Percentiles rank a stretch among this genome's conserved stretches.
These are phyloP conservation scores for Microcera coccophila DNA, from an alignment of 2,329 filamentous ascomycete species.

Conservation along the genomic window DNA sequence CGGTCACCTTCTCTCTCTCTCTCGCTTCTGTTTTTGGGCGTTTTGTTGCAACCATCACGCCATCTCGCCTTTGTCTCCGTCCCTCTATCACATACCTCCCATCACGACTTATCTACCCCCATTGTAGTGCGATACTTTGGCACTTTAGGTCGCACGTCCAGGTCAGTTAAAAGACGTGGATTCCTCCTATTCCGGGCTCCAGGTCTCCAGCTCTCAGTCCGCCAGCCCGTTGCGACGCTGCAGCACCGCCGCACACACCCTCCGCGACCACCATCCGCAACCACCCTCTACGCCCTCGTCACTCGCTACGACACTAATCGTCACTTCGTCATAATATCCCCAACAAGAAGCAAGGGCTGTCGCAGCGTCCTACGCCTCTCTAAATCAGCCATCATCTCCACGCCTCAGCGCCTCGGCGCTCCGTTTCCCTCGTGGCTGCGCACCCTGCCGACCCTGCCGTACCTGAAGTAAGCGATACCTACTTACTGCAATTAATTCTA, in stretches of 20 bases:
- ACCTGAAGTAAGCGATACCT: background rate
- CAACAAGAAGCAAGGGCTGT: background rate
- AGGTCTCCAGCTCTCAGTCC: too few relatives aligned
- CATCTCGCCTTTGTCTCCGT: slow-evolving; percentile 1
- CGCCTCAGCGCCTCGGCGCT: background rate
- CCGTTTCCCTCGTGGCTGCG: background rate
- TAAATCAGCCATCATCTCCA: background rate
- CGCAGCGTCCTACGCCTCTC: background rate
- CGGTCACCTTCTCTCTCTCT: slow-evolving; percentile 15
- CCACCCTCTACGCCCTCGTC: background rate
- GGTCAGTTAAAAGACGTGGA: too few relatives aligned
- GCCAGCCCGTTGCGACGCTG: too few relatives aligned
- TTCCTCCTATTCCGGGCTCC: too few relatives aligned
- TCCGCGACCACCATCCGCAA: slow-evolving; percentile 7
- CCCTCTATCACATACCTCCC: slow-evolving; percentile 9
- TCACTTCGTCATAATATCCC: slow-evolving; percentile 1
- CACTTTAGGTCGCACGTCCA: too few relatives aligned
- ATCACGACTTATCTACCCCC: slow-evolving; percentile 11
- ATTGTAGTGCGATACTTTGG: background rate
- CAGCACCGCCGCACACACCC: slow-evolving; percentile 2
- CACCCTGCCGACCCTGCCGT: background rate
- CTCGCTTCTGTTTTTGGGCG: slow-evolving; percentile 12
- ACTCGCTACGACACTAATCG: background rate
- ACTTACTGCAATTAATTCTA: background rate
- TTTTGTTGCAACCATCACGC: too few relatives aligned